These are phyloP conservation scores for Leccinum obscurum DNA, from an alignment of 768 basidiomycete species.

Conservation along the genomic window DNA sequence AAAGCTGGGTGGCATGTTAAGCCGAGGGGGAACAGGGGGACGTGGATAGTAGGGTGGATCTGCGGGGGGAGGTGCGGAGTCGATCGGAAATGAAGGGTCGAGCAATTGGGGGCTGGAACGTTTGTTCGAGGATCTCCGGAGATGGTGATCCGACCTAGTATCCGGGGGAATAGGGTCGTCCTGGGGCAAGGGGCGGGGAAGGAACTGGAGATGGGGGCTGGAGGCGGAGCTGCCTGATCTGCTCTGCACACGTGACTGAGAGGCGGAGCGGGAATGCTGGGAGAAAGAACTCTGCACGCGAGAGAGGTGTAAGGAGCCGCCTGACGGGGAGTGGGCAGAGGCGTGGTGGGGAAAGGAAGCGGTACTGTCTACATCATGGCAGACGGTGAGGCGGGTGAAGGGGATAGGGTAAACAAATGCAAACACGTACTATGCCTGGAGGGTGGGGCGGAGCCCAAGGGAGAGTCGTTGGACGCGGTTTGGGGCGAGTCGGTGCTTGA, in stretches of 20 bases:
- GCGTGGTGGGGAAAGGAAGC: constrained; percentile 31
- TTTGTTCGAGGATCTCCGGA: constrained; percentile 13
- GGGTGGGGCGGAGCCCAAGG: constrained; percentile 30
- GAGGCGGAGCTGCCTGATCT: constrained; percentile 48
- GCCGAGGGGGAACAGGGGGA: constrained; percentile 19
- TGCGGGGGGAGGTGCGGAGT: constrained; percentile 8
- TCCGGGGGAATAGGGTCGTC: constrained; percentile 34
- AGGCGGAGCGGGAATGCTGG: constrained; percentile 34
- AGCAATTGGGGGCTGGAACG: constrained; percentile 22
- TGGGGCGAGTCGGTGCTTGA: constrained; percentile 19
- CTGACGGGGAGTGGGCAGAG: constrained; percentile 21
- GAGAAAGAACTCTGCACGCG: constrained; percentile 39
- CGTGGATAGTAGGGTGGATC: constrained; percentile 21
- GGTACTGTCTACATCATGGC: constrained; percentile 23
- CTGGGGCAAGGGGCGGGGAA: constrained; percentile 42
- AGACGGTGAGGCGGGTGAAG: constrained; percentile 10
- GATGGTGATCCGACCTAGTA: constrained; percentile 24
- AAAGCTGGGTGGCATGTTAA: constrained; percentile 25
- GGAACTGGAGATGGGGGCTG: constrained; percentile 44
- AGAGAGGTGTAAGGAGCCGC: constrained; percentile 33
- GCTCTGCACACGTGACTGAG: constrained; percentile 48
- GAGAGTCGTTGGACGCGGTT: constrained; percentile 36
- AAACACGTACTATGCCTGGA: constrained; percentile 41
- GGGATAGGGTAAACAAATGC: constrained; percentile 10
- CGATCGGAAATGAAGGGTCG: constrained; percentile 20